Conservation (phyloP, 106 monocot species). For the Phalaenopsis equestris region DNA sequence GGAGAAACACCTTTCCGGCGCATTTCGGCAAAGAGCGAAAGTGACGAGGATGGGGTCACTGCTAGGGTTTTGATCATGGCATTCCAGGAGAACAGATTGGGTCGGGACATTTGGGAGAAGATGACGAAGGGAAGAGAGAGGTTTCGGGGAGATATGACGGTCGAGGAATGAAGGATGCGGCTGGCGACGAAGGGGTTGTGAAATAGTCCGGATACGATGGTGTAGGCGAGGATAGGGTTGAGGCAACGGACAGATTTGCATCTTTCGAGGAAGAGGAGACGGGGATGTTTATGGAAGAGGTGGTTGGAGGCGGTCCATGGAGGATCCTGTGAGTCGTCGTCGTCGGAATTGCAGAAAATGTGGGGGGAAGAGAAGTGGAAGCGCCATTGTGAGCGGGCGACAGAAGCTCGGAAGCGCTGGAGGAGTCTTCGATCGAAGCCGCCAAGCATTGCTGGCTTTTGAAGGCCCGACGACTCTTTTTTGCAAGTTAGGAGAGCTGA, state of each 20-base stretch:
- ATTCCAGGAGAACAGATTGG: slow-evolving; percentile 63
- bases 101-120: slow-evolving; percentile 23
- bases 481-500: too few relatives aligned
- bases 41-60: neutral
- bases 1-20: slow-evolving; percentile 19
- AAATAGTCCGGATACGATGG: slow-evolving; percentile 53
- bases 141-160: neutral
- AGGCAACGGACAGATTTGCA: slow-evolving; percentile 26
- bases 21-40: slow-evolving; percentile 41
- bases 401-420: neutral
- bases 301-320: slow-evolving; percentile 42
- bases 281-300: slow-evolving; percentile 36
- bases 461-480: neutral
- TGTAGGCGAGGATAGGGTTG: slow-evolving; percentile 28
- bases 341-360: neutral
- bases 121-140: slow-evolving; percentile 13
- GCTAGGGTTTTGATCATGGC: slow-evolving; percentile 42
- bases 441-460: neutral
- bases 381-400: neutral
- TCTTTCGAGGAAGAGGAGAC: slow-evolving; percentile 30
- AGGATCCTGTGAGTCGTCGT: neutral
- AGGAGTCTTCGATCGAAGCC: neutral
- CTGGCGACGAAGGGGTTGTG: slow-evolving; percentile 52
- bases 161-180: slow-evolving; percentile 29
- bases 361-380: neutral